A percentile compares a stretch with the other conserved stretches of the same genome.
phyloP scores from a whole-genome alignment of 805 yeast species.

The Jamesozyma piceae region DNA sequence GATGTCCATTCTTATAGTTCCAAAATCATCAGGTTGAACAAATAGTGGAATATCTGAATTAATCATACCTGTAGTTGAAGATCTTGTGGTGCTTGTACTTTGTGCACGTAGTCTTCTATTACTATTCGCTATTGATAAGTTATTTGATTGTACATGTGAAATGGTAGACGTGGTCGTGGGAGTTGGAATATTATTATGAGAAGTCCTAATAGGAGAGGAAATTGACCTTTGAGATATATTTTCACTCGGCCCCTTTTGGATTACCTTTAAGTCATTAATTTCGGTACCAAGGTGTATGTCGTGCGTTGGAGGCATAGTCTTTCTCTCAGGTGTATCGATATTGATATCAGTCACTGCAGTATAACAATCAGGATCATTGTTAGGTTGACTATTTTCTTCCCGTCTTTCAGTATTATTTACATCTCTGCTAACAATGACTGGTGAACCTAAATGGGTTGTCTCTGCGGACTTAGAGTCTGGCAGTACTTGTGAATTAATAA shows the following conservation, averaged over 20 bases:
- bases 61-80: slow-evolving; percentile 5
- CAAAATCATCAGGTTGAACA: slow-evolving; percentile 50
- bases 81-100: slow-evolving; percentile 9
- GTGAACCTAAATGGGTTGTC: slow-evolving; percentile 16
- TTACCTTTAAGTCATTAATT: neutral
- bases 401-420: slow-evolving; percentile 1
- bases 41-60: slow-evolving; percentile 39
- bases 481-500: neutral
- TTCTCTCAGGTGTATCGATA: neutral
- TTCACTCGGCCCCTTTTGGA: neutral
- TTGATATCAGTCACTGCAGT: neutral
- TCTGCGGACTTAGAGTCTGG: slow-evolving; percentile 2
- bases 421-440: slow-evolving; percentile 14
- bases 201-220: neutral
- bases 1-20: slow-evolving; percentile 40
- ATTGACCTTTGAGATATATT: neutral
- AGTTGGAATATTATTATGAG: too few species aligned
- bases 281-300: neutral
- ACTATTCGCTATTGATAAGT: neutral
- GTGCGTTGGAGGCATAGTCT: neutral
- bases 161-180: neutral
- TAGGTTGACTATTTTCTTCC: neutral
- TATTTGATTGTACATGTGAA: neutral
- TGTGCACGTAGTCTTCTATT: slow-evolving; percentile 7
- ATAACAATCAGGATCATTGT: too few species aligned